Evolutionary conservation across 2,329 filamentous ascomycete species (phyloP).

Genomic region (Periconia sp.): DNA sequence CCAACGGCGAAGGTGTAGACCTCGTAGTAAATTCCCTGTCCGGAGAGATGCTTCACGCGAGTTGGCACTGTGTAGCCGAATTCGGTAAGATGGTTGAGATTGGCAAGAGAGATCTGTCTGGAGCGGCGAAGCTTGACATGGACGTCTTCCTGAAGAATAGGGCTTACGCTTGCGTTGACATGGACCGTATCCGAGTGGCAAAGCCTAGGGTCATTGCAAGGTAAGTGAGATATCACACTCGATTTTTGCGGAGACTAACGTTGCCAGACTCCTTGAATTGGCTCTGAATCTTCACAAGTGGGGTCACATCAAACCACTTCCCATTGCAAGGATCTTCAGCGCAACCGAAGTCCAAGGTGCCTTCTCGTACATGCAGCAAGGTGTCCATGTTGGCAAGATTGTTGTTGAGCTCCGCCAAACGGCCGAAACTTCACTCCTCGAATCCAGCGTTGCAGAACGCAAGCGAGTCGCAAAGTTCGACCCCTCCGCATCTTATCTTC

Average conservation of each 20-base stretch:
- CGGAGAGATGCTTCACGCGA: slow-evolving; percentile 38
- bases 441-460: too few relatives aligned
- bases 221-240: neutral
- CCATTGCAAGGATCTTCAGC: slow-evolving; percentile 21
- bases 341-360: slow-evolving; percentile 30
- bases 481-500: slow-evolving; percentile 24
- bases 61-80: slow-evolving; percentile 48
- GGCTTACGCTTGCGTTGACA: slow-evolving; percentile 4
- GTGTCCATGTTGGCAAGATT: slow-evolving; percentile 50
- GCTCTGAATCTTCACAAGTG: slow-evolving; percentile 3
- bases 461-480: too few relatives aligned
- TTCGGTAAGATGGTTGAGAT: slow-evolving; percentile 28
- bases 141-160: slow-evolving; percentile 14
- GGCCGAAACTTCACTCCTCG: too few relatives aligned
- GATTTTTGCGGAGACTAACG: neutral
- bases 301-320: slow-evolving; percentile 15
- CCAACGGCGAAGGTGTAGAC: slow-evolving; percentile 38
- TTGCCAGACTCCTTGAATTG: slow-evolving; percentile 1
- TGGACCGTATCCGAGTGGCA: neutral
- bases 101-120: slow-evolving; percentile 19
- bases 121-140: slow-evolving; percentile 14
- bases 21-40: slow-evolving; percentile 37
- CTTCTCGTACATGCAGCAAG: slow-evolving; percentile 38
- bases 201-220: neutral
- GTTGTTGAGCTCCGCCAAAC: slow-evolving; percentile 32